A percentile compares a stretch with the other conserved stretches of the same genome.
These are phyloP conservation scores for Diatrype stigma DNA, from an alignment of 2,329 filamentous ascomycete species.

Conservation along the genomic window DNA sequence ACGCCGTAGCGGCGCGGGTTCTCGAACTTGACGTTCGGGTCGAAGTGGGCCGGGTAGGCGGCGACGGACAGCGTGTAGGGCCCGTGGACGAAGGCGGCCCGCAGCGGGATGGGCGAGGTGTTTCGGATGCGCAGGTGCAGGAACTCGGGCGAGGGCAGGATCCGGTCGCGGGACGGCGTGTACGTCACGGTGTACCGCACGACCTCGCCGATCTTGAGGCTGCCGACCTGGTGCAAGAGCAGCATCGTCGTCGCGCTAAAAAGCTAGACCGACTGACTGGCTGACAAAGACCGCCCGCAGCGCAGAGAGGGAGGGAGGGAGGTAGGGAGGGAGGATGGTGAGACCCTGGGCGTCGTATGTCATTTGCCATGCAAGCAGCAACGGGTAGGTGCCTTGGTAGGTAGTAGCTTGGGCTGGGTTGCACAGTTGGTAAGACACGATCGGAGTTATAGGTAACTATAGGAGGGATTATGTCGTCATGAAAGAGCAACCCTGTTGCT, in stretches of 20 bases:
- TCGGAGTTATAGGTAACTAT: too few relatives aligned
- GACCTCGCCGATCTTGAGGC: conserved; percentile 90
- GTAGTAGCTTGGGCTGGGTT: neutral
- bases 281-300: too few relatives aligned
- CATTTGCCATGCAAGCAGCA: too few relatives aligned
- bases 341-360: too few relatives aligned
- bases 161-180: conserved; percentile 81
- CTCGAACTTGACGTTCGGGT: conserved; percentile 75
- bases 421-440: too few relatives aligned
- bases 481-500: too few relatives aligned
- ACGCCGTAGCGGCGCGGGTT: conserved; percentile 67
- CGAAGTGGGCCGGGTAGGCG: conserved; percentile 77
- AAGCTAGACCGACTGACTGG: too few relatives aligned
- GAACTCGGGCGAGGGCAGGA: conserved; percentile 76
- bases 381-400: neutral
- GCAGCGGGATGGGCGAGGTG: conserved; percentile 81
- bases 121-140: conserved; percentile 89
- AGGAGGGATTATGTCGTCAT: too few relatives aligned
- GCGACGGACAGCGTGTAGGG: conserved; percentile 88
- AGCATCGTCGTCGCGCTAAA: conserved; percentile 60
- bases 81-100: conserved; percentile 93
- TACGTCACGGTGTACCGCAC: conserved; percentile 91
- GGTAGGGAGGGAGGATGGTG: too few relatives aligned
- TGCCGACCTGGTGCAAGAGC: conserved; percentile 84
- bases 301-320: too few relatives aligned